These are phyloP conservation scores for Penicillium sp. DNA, from an alignment of 2,329 filamentous ascomycete species.

Conservation along the genomic window DNA sequence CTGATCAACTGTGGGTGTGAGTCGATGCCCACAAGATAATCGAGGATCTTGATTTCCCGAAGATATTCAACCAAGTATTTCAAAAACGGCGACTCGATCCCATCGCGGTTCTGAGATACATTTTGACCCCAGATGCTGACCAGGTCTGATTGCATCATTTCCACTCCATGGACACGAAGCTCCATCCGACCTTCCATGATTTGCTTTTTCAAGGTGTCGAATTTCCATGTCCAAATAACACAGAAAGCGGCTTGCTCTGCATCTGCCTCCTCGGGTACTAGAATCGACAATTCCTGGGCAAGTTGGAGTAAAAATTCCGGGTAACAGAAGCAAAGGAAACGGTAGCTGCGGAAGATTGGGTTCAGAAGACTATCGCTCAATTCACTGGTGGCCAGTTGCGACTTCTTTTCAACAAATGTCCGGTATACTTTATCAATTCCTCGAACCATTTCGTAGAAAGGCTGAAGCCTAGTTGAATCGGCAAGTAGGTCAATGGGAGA, in stretches of 20 bases:
- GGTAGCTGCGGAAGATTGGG: constrained; percentile 33
- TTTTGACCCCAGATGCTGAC: constrained; percentile 64
- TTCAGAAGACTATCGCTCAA: constrained; percentile 40
- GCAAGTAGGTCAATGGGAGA: constrained; percentile 19
- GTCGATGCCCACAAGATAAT: constrained; percentile 85
- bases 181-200: constrained; percentile 88
- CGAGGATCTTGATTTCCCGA: constrained; percentile 67
- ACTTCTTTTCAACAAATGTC: constrained; percentile 43
- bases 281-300: constrained; percentile 37
- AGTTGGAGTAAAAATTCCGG: constrained; percentile 36
- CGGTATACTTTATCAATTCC: constrained; percentile 41
- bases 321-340: constrained; percentile 31
- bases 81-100: constrained; percentile 51
- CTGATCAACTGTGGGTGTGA: constrained; percentile 89
- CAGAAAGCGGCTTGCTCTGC: constrained; percentile 35
- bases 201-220: constrained; percentile 67
- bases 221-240: constrained; percentile 61
- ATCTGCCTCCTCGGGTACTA: constrained; percentile 31
- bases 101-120: constrained; percentile 51
- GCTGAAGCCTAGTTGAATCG: constrained; percentile 20
- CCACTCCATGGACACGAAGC: constrained; percentile 74
- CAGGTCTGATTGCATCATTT: constrained; percentile 70
- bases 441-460: constrained; percentile 32
- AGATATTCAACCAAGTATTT: constrained; percentile 70
- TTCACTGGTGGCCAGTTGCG: constrained; percentile 45